phyloP scores from a whole-genome alignment of 352 stramenopile genomes.

The Salisapilia sapeloensis region DNA sequence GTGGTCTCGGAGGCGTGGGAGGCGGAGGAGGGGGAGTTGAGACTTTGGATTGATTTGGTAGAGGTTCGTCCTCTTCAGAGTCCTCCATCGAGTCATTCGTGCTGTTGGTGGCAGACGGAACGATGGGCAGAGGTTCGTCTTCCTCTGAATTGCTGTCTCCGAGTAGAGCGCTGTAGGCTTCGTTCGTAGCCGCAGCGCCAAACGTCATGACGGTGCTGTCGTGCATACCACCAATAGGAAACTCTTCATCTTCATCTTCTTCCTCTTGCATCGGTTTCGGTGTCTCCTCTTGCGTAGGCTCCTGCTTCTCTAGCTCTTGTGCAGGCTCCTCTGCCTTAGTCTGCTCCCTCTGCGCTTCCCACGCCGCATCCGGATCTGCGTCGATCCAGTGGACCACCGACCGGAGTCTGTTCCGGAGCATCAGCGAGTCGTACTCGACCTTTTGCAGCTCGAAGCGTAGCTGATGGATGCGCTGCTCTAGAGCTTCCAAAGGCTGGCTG shows the following conservation, averaged over 20 bases:
- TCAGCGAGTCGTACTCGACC: conserved; percentile 57
- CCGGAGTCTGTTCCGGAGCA: conserved; percentile 45
- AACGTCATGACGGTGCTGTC: conserved; percentile 13
- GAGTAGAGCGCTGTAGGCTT: conserved; percentile 56
- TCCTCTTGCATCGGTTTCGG: conserved; percentile 9
- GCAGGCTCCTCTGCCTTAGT: conserved; percentile 8
- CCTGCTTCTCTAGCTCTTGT: conserved; percentile 4
- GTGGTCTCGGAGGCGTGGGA: conserved; percentile 9
- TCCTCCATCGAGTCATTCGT: not conserved
- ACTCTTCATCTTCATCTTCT: conserved; percentile 66
- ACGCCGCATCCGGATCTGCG: conserved; percentile 20
- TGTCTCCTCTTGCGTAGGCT: conserved; percentile 3
- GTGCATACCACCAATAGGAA: conserved; percentile 21
- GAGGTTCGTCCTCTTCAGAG: conserved; percentile 14
- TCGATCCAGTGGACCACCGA: conserved; percentile 62
- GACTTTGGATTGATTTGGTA: conserved; percentile 4
- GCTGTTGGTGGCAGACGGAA: not conserved
- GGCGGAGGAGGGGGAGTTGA: conserved; percentile 11
- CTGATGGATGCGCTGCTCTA: conserved; percentile 39
- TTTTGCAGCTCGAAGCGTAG: conserved; percentile 32
- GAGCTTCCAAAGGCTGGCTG: conserved; percentile 43
- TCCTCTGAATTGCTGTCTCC: conserved; percentile 23
- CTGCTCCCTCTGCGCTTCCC: conserved; percentile 15
- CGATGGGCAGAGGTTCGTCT: conserved; percentile 30
- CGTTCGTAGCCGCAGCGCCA: conserved; percentile 36